Evolutionary conservation across 2,329 filamentous ascomycete species (phyloP), one percentile per base, ranked within the genome.

Genomic region (Botrytis hyacinthi): DNA sequence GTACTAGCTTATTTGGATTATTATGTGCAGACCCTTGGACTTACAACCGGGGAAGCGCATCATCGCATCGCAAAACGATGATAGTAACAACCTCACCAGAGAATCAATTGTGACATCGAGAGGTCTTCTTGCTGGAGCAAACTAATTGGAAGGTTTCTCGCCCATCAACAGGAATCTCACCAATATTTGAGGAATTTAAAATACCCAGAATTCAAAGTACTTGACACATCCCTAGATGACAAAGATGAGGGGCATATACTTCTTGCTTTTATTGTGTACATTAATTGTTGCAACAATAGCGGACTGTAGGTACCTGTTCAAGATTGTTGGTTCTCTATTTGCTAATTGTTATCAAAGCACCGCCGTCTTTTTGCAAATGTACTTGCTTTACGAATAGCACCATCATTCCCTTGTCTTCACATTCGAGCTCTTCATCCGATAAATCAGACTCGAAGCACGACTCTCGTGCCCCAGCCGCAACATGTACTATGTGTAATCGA

Each of bases 311-410:
- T 77, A 46, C 74, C 22, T 32, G 20, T 44, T 51, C 1, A 16
- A 44, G 5, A 54, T 29, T 42, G 14, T 57, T 18, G n/a, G n/a
- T 18, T 61, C 14, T 29, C 29, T 20, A 62, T 14, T 14, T 44
- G 22, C 80, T 80, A 75, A 81, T 76, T 71, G 35, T n/a, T 44
- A 51, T 22, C 26, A 32, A 78, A 91, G 89, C 87, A 46, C 86
- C 88, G 61, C 89, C 88, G 29, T 88, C 87, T 2, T 91, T 91
- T 81, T 91, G 89, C 85, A 91, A 91, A 85, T 91, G 89, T 83
- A 91, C 88, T 77, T 91, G 89, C 83, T 90, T 90, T 83, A 88
- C 88, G 78, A 91, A 91, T 83, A 90, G 87, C 84, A 91, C 89
- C 76, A 90, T 91, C 78, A 90, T 91, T 79, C 85, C 87, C 22